Evolutionary conservation across 2,329 filamentous ascomycete genomes (phyloP).

Genomic region (Cercospora nicotianae): DNA sequence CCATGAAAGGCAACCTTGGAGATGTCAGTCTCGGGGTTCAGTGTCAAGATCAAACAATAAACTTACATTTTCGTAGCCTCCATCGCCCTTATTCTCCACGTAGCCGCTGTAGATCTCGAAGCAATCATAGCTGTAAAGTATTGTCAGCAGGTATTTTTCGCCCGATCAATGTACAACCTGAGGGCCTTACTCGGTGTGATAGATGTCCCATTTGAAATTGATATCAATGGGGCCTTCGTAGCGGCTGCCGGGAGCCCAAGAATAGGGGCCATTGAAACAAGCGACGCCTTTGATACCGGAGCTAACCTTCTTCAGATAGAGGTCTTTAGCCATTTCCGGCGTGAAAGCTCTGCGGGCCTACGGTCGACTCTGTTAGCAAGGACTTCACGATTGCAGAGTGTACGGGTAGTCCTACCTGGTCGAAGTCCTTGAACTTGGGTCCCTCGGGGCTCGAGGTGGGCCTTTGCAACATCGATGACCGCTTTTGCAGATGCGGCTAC

Average conservation of each 20-base stretch:
- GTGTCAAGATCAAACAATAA: neutral
- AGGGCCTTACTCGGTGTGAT: neutral
- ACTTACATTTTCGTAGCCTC: constrained; percentile 8
- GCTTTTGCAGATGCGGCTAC: neutral
- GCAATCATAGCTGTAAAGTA: neutral
- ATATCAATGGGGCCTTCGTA: constrained; percentile 3
- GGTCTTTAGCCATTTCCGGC: constrained; percentile 9
- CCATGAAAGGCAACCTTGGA: neutral
- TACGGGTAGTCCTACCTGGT: neutral
- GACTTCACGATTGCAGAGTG: neutral
- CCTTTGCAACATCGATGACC: constrained; percentile 2
- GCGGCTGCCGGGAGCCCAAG: neutral
- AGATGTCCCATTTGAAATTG: constrained; percentile 8
- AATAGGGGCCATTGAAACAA: neutral
- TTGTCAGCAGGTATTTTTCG: neutral
- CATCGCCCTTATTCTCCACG: constrained; percentile 1
- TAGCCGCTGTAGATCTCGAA: constrained; percentile 7
- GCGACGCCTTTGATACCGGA: neutral
- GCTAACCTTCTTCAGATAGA: neutral
- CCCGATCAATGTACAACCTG: too few species aligned
- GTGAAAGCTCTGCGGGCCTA: neutral
- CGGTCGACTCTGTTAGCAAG: neutral
- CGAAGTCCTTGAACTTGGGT: too few species aligned
- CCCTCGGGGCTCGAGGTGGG: too few species aligned
- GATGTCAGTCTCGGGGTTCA: neutral